Evolutionary conservation across 208 protist genomes (phyloP).

Genomic region (Leishmania lainsoni): DNA sequence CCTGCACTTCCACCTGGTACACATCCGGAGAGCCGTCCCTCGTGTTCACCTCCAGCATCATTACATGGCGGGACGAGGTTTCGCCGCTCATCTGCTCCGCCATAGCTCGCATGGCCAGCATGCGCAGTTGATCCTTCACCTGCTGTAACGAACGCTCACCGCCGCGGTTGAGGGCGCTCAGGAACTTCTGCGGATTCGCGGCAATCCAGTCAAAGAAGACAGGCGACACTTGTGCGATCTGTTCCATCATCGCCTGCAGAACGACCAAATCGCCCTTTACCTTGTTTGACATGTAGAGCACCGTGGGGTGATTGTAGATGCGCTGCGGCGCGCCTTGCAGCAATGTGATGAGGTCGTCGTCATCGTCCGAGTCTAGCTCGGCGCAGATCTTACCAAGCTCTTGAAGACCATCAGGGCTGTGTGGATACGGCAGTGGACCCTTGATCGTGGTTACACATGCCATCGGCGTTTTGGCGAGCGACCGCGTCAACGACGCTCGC

Average conservation of each 20-base stretch:
- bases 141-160: constrained; percentile 30
- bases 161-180: constrained; percentile 32
- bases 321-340: constrained; percentile 27
- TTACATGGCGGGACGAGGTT: constrained; percentile 24
- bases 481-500: not conserved
- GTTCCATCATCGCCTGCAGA: constrained; percentile 46
- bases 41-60: constrained; percentile 38
- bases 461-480: too few species aligned
- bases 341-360: constrained; percentile 28
- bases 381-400: constrained; percentile 25
- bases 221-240: constrained; percentile 46
- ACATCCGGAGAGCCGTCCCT: constrained; percentile 25
- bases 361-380: not conserved
- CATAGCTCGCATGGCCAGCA: constrained; percentile 33
- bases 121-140: constrained; percentile 28
- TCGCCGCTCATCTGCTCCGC: constrained; percentile 33
- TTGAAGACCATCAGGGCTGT: constrained; percentile 43
- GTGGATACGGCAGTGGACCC: constrained; percentile 42
- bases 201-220: constrained; percentile 62
- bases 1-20: constrained; percentile 35
- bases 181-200: constrained; percentile 45
- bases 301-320: constrained; percentile 54
- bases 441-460: not conserved
- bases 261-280: constrained; percentile 42
- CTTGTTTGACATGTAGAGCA: constrained; percentile 58